A percentile compares a stretch with the other conserved stretches of the same genome.
Conservation (phyloP, 352 stramenopile genomes). For the Pythium plurisporium region DNA sequence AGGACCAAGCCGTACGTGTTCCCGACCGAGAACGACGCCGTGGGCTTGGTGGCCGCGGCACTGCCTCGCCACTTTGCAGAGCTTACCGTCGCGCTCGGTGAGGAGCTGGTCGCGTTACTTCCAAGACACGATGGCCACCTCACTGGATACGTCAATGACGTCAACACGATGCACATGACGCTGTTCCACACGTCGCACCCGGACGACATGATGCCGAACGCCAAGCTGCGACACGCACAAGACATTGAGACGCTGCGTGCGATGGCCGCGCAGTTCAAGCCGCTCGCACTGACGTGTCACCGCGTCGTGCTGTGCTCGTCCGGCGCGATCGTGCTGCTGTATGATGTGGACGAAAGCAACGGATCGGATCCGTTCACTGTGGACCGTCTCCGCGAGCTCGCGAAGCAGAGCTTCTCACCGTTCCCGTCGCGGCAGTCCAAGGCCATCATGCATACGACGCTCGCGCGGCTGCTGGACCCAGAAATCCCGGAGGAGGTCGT, state of each 20-base stretch:
- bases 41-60: conserved; percentile 45
- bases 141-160: conserved; percentile 54
- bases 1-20: conserved; percentile 49
- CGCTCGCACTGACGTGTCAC: conserved; percentile 43
- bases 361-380: conserved; percentile 46
- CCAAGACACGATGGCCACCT: conserved; percentile 30
- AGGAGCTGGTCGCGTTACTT: conserved; percentile 41
- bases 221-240: conserved; percentile 27
- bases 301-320: conserved; percentile 57
- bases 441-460: conserved; percentile 69
- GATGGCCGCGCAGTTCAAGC: conserved; percentile 34
- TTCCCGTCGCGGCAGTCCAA: conserved; percentile 35
- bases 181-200: conserved; percentile 78
- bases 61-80: conserved; percentile 35
- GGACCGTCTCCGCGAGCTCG: conserved; percentile 44
- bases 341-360: conserved; percentile 35
- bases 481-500: conserved; percentile 35
- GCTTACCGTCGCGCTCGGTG: conserved; percentile 34
- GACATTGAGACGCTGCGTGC: conserved; percentile 41
- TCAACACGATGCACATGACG: conserved; percentile 73
- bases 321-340: conserved; percentile 65
- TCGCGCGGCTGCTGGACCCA: conserved; percentile 49
- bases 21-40: conserved; percentile 34
- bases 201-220: conserved; percentile 41
- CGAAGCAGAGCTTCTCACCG: conserved; percentile 41